Evolutionary conservation across 2,329 filamentous ascomycete genomes (phyloP).

Genomic region (Tolypocladium sp.): DNA sequence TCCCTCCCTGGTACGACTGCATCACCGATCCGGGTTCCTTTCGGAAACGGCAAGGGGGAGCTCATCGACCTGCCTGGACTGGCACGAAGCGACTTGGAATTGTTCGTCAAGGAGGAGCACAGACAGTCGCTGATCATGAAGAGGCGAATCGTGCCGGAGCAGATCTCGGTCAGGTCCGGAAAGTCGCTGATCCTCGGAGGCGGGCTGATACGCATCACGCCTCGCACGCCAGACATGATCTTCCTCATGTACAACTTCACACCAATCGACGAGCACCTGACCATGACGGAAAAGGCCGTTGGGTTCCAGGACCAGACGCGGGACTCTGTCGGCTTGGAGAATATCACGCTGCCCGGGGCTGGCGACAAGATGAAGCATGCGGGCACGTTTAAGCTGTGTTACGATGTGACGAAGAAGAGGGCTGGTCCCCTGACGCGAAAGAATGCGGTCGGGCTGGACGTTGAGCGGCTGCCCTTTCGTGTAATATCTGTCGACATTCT

Average conservation of each 20-base stretch:
- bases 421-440: conserved; percentile 63
- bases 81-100: conserved; percentile 61
- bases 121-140: conserved; percentile 69
- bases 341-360: conserved; percentile 51
- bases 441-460: conserved; percentile 51
- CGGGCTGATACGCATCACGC: conserved; percentile 81
- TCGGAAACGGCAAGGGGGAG: conserved; percentile 78
- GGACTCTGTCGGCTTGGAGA: conserved; percentile 46
- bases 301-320: conserved; percentile 59
- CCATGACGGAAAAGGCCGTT: conserved; percentile 70
- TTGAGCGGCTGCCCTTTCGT: conserved; percentile 66
- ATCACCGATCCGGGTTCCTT: conserved; percentile 87
- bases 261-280: conserved; percentile 66
- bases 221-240: conserved; percentile 48
- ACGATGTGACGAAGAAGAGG: conserved; percentile 76
- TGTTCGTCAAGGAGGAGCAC: conserved; percentile 58
- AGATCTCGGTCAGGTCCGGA: conserved; percentile 61
- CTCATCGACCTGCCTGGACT: conserved; percentile 89
- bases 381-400: conserved; percentile 63
- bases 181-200: conserved; percentile 72
- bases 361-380: conserved; percentile 56
- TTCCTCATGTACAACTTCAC: conserved; percentile 84
- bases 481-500: conserved; percentile 77
- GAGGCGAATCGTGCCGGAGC: conserved; percentile 62
- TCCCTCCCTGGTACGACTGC: conserved; percentile 87